These are phyloP conservation scores for Phaeosphaeria sp. DNA, from an alignment of 2,329 filamentous ascomycete genomes.

Conservation along the genomic window DNA sequence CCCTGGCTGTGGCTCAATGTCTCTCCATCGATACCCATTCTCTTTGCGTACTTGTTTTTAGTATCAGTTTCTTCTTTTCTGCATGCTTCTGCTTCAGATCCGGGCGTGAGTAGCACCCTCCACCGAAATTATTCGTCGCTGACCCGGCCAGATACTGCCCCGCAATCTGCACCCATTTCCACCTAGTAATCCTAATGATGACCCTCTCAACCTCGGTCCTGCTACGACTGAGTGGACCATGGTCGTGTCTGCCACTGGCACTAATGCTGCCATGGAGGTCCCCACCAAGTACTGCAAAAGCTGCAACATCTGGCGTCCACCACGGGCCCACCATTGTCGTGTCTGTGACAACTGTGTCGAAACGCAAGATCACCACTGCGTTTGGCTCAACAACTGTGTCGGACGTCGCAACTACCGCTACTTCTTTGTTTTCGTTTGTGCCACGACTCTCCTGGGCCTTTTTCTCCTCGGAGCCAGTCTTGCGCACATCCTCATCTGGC, in stretches of 20 bases:
- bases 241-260: constrained; percentile 78
- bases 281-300: constrained; percentile 98
- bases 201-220: constrained; percentile 81
- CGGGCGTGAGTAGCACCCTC: constrained; percentile 73
- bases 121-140: constrained; percentile 9
- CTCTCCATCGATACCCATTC: constrained; percentile 85
- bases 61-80: constrained; percentile 92
- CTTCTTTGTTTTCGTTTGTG: constrained; percentile 90
- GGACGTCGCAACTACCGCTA: constrained; percentile 97
- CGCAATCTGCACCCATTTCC: constrained; percentile 91
- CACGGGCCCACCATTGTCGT: constrained; percentile 93
- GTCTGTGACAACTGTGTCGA: constrained; percentile 97
- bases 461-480: constrained; percentile 80
- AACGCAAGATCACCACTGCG: constrained; percentile 96
- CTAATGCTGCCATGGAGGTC: constrained; percentile 91
- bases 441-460: constrained; percentile 76
- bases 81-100: constrained; percentile 90
- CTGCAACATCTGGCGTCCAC: constrained; percentile 96
- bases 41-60: constrained; percentile 91
- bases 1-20: constrained; percentile 86
- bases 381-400: constrained; percentile 99
- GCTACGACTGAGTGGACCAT: constrained; percentile 93
- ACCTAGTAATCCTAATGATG: constrained; percentile 74
- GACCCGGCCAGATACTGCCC: constrained; percentile 74
- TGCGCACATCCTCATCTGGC: constrained; percentile 81